Conservation (phyloP, 495 filamentous ascomycete species). For the Neurospora sp. region DNA sequence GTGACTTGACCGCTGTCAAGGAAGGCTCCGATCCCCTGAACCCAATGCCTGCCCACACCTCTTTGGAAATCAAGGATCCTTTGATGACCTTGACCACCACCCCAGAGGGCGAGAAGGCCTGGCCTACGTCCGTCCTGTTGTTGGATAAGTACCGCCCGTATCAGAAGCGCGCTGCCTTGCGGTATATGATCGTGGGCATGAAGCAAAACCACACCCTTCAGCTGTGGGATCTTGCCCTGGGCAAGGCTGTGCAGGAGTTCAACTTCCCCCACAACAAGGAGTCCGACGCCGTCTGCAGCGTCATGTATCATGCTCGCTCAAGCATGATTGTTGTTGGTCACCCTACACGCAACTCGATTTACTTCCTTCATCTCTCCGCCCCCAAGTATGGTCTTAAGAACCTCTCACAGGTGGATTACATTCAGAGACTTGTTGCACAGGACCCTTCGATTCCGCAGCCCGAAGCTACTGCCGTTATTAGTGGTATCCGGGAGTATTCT, state of each 20-base stretch:
- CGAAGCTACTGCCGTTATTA: conserved; percentile 91
- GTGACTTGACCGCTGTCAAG: conserved; percentile 52
- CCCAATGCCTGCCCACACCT: conserved; percentile 40
- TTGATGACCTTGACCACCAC: conserved; percentile 69
- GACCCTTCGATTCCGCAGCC: conserved; percentile 66
- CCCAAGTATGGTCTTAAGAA: conserved; percentile 74
- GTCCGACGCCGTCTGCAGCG: conserved; percentile 91
- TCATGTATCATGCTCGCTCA: conserved; percentile 80
- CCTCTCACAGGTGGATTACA: conserved; percentile 79
- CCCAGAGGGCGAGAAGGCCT: conserved; percentile 72
- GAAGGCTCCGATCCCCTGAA: conserved; percentile 42
- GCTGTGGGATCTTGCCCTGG: conserved; percentile 94
- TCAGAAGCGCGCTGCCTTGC: conserved; percentile 69
- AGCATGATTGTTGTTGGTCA: conserved; percentile 93
- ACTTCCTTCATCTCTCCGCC: conserved; percentile 88
- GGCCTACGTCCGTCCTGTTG: conserved; percentile 91
- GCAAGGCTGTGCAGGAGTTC: conserved; percentile 91
- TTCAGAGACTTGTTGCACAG: conserved; percentile 62
- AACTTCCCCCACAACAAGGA: conserved; percentile 95
- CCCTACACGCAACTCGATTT: conserved; percentile 92
- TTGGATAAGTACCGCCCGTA: conserved; percentile 91
- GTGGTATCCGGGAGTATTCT: conserved; percentile 87
- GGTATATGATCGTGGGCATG: conserved; percentile 94
- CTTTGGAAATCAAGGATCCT: conserved; percentile 65
- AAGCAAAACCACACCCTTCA: conserved; percentile 99